Conservation (phyloP, 2,329 filamentous ascomycete species). For the Byssoonygena ceratinophila region DNA sequence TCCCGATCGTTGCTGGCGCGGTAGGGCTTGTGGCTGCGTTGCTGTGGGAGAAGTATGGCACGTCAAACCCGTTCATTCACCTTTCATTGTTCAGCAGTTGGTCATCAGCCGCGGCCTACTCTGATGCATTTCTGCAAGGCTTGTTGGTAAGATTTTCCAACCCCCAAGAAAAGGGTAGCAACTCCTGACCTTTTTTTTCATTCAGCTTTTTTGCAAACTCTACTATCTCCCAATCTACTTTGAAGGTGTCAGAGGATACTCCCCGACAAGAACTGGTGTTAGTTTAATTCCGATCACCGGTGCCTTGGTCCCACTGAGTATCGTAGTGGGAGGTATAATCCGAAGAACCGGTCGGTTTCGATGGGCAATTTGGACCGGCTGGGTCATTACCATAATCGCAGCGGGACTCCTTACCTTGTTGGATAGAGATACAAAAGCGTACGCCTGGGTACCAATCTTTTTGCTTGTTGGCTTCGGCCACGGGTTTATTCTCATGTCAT, state of each 20-base stretch:
- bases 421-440: not conserved
- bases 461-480: not conserved
- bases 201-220: constrained; percentile 44
- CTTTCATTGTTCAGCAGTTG: not conserved
- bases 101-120: constrained; percentile 23
- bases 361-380: constrained; percentile 51
- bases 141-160: constrained; percentile 16
- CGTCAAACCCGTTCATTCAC: constrained; percentile 20
- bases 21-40: constrained; percentile 43
- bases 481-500: not conserved
- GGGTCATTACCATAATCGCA: constrained; percentile 49
- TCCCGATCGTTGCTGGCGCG: constrained; percentile 49
- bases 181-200: constrained; percentile 42
- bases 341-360: constrained; percentile 39
- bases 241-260: constrained; percentile 38
- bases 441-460: not conserved
- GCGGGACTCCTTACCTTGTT: constrained; percentile 39
- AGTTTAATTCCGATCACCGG: constrained; percentile 40
- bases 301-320: constrained; percentile 47
- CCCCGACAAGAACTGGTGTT: not conserved
- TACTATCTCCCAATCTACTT: constrained; percentile 45
- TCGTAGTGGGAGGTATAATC: constrained; percentile 26
- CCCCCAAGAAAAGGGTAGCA: constrained; percentile 23
- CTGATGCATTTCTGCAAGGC: constrained; percentile 35
- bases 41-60: constrained; percentile 42